Percentiles rank a stretch among this genome's conserved stretches.
phyloP scores from a whole-genome alignment of 2,329 filamentous ascomycete species.

The Metarhizium humberi region DNA sequence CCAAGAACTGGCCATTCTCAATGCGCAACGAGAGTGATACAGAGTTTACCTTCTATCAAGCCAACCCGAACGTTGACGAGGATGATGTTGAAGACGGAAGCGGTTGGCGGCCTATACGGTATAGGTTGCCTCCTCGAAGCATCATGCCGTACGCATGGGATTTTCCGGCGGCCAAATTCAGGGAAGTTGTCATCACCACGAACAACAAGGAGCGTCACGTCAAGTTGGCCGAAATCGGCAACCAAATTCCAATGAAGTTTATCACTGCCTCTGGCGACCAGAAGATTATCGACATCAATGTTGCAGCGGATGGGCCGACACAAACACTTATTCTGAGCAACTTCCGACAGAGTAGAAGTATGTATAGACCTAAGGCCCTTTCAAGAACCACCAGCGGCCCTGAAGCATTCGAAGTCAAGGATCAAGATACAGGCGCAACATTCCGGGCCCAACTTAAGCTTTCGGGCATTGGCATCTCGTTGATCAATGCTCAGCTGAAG shows the following conservation, averaged over 20 bases:
- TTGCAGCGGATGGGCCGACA: slow-evolving; percentile 88
- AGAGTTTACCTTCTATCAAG: slow-evolving; percentile 94
- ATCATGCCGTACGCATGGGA: slow-evolving; percentile 99
- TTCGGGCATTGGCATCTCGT: slow-evolving; percentile 82
- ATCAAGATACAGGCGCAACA: slow-evolving; percentile 76
- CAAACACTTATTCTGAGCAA: slow-evolving; percentile 92
- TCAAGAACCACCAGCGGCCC: slow-evolving; percentile 39
- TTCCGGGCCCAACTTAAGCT: slow-evolving; percentile 85
- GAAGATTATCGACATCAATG: slow-evolving; percentile 94
- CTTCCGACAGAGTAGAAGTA: slow-evolving; percentile 83
- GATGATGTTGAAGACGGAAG: slow-evolving; percentile 76
- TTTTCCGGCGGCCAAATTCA: slow-evolving; percentile 94
- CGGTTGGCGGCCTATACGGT: slow-evolving; percentile 86
- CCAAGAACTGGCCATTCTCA: slow-evolving; percentile 94
- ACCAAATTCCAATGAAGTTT: slow-evolving; percentile 89
- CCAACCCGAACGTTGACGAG: slow-evolving; percentile 85
- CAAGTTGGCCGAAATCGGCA: slow-evolving; percentile 93
- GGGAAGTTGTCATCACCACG: slow-evolving; percentile 68
- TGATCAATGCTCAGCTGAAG: slow-evolving; percentile 85
- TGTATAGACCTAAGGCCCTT: slow-evolving; percentile 59
- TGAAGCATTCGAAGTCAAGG: slow-evolving; percentile 80
- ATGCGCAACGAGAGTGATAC: slow-evolving; percentile 98
- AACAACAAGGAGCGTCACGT: slow-evolving; percentile 64
- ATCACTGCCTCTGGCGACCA: slow-evolving; percentile 56
- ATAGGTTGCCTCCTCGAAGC: slow-evolving; percentile 83